phyloP scores from a whole-genome alignment of 2,329 filamentous ascomycete genomes.

The Pseudopyricularia cyperi region DNA sequence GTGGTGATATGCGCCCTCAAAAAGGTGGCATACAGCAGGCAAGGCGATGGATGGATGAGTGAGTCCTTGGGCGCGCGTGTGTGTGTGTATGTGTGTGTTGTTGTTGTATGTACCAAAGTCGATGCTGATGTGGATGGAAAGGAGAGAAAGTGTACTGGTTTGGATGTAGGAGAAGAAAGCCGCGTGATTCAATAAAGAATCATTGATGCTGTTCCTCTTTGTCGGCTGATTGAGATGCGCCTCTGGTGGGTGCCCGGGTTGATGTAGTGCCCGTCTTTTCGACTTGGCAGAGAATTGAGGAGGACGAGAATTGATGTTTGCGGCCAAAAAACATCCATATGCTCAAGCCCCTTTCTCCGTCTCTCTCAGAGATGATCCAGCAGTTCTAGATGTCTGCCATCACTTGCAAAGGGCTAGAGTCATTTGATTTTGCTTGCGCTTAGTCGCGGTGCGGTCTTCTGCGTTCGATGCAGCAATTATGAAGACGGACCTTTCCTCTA shows the following conservation, averaged over 20 bases:
- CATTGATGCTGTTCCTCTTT: background rate
- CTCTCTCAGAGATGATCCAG: background rate
- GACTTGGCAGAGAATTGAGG: background rate
- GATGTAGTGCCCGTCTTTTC: background rate
- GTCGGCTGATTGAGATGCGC: background rate
- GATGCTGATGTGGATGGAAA: background rate
- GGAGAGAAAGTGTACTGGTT: background rate
- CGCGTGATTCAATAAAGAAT: background rate
- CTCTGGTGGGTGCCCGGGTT: background rate
- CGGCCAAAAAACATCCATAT: background rate
- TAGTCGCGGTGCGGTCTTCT: no score
- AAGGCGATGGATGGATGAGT: background rate
- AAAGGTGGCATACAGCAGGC: background rate
- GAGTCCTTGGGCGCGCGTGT: background rate
- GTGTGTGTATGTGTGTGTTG: background rate
- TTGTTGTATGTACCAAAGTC: background rate
- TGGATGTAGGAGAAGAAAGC: background rate
- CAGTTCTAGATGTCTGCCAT: background rate
- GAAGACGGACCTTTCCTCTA: background rate
- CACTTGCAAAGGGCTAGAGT: background rate
- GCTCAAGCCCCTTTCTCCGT: background rate
- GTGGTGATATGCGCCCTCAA: background rate
- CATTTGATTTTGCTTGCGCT: background rate
- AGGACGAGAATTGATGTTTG: background rate
- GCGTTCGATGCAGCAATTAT: conserved; percentile 1